phyloP scores from a whole-genome alignment of 2,329 filamentous ascomycete species.

The Aureobasidium namibiae region DNA sequence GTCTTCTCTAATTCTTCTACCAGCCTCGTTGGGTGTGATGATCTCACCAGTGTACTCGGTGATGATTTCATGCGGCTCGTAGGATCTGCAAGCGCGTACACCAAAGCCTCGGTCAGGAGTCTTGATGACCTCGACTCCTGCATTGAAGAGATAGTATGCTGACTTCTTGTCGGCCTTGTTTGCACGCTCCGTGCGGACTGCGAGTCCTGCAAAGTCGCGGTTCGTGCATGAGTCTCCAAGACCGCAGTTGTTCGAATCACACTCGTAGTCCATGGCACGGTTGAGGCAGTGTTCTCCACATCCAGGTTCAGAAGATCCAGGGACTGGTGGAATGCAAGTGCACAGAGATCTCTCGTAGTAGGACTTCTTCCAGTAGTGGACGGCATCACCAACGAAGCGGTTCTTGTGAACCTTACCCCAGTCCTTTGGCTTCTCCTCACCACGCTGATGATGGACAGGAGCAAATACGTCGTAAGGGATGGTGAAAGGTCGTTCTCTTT shows the following conservation, averaged over 20 bases:
- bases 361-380: constrained; percentile 26
- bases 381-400: constrained; percentile 54
- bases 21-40: constrained; percentile 88
- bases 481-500: constrained; percentile 66
- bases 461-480: constrained; percentile 86
- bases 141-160: constrained; percentile 70
- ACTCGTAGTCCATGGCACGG: constrained; percentile 94
- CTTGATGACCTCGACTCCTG: constrained; percentile 92
- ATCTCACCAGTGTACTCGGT: constrained; percentile 98
- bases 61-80: constrained; percentile 86
- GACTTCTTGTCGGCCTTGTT: constrained; percentile 13
- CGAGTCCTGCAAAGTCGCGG: constrained; percentile 75
- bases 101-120: constrained; percentile 83
- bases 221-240: constrained; percentile 75
- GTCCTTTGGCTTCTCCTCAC: constrained; percentile 84
- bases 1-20: constrained; percentile 82
- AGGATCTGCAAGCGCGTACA: constrained; percentile 81
- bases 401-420: constrained; percentile 92
- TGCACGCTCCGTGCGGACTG: constrained; percentile 55
- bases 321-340: constrained; percentile 53
- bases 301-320: constrained; percentile 53
- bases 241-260: constrained; percentile 81
- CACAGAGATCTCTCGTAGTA: constrained; percentile 41
- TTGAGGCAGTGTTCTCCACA: constrained; percentile 91
- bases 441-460: constrained; percentile 60